phyloP scores from a whole-genome alignment of 2,329 filamentous ascomycete genomes.

The Fusarium ramigenum region DNA sequence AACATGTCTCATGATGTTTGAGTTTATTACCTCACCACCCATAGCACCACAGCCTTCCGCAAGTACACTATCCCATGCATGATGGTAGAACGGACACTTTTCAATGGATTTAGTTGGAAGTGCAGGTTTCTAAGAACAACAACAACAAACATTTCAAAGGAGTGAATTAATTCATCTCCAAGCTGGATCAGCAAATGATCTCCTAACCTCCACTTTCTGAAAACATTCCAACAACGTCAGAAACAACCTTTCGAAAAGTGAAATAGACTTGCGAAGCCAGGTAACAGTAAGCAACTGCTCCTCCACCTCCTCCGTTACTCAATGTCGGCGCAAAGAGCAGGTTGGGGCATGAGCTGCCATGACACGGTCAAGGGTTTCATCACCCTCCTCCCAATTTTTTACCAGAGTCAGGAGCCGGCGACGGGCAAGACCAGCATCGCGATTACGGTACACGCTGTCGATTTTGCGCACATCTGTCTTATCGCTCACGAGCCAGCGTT shows the following conservation, averaged over 20 bases:
- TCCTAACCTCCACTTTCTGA: neutral
- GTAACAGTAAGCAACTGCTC: neutral
- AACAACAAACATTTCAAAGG: neutral
- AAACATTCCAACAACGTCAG: neutral
- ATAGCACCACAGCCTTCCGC: neutral
- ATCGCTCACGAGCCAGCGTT: slow-evolving; percentile 53
- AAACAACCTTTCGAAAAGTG: neutral
- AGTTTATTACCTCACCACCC: neutral
- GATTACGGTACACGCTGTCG: slow-evolving; percentile 56
- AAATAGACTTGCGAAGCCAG: neutral
- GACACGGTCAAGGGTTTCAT: slow-evolving; percentile 50
- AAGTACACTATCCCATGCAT: neutral
- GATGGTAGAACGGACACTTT: neutral
- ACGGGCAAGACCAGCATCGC: slow-evolving; percentile 51
- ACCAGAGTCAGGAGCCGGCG: slow-evolving; percentile 48
- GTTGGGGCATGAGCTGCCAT: slow-evolving; percentile 46
- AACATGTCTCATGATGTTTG: neutral
- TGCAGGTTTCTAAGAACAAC: neutral
- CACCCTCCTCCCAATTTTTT: slow-evolving; percentile 53
- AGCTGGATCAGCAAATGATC: neutral
- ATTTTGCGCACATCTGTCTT: slow-evolving; percentile 53
- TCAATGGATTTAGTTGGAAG: neutral
- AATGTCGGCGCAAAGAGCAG: slow-evolving; percentile 38
- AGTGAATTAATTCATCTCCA: neutral
- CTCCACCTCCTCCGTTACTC: neutral